Base-by-base conservation (phyloP, 73 alveolate genomes). In the Diophrys sp. region DNA sequence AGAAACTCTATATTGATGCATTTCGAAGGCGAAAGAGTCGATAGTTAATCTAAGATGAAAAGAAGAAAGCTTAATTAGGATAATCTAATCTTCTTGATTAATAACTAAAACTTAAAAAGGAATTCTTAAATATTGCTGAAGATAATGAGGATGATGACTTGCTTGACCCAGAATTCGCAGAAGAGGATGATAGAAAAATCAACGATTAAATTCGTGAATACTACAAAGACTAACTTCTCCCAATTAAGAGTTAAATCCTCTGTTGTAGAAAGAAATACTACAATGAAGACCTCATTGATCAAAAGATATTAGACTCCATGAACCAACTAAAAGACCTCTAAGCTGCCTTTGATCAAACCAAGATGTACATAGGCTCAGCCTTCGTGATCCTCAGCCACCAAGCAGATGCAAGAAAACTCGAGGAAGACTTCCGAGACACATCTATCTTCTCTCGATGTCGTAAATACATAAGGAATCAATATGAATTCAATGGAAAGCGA, bases 331-430 rank as follows among this genome's bases (percentile, higher is more conserved):
- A 44, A 31, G n/a, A 2, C 33, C 23, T 2, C 33, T 73, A 23
- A 53, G 44, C 33, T 1, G 70, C 23, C 5, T 23, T n/a, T 18
- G 84, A 54, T 26, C 66, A 30, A 57, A 71, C 71, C 29, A 71
- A 74, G 29, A 44, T 24, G 67, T 85, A 53, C 54, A 55, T 78
- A 24, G 88, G 88, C 8, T n/a, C 74, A 8, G 92, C 92, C 11
- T 85, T 85, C 33, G 85, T 85, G 18, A 73, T 84, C 0, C 73
- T 78, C 27, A 62, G 70, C 28, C 62, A 84, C 77, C 87, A 83
- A 33, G 53, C 71, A 33, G 82, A 83, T 67, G 91, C 78, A 29
- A 31, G 53, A 30, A 23, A 67, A 0, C 29, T 83, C 5, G n/a
- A 31, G 44, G 31, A 23, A 25, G 30, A 56, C 53, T 54, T 73